These are phyloP conservation scores for Mallotus repandus DNA, from an alignment of 441 rosid species.

Conservation along the genomic window DNA sequence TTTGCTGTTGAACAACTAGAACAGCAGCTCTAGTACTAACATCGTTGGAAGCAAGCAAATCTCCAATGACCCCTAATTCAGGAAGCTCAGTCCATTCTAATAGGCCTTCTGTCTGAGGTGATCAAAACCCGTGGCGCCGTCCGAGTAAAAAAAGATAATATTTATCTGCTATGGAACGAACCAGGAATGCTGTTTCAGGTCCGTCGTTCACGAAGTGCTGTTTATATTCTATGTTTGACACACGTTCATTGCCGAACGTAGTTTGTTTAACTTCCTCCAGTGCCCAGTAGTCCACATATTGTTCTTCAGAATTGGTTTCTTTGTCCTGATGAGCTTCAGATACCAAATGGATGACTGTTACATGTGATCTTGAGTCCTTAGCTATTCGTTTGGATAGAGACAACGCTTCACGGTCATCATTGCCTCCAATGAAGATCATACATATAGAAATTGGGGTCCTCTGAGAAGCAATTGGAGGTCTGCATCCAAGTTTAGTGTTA, in stretches of 20 bases:
- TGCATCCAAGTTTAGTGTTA: neutral
- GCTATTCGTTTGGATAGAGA: neutral
- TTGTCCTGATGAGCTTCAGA: too few relatives aligned
- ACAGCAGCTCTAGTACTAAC: slow-evolving; percentile 34
- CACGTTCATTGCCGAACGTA: too few relatives aligned
- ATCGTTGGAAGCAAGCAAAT: slow-evolving; percentile 43
- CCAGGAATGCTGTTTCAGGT: slow-evolving; percentile 20
- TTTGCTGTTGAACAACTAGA: slow-evolving; percentile 22
- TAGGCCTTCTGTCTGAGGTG: slow-evolving; percentile 26
- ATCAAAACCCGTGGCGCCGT: too few relatives aligned
- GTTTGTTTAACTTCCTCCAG: too few relatives aligned
- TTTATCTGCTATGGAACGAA: slow-evolving; percentile 32
- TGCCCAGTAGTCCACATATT: too few relatives aligned
- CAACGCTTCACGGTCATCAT: neutral
- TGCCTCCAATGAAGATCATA: neutral
- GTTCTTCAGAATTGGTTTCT: too few relatives aligned
- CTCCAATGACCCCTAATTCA: slow-evolving; percentile 48
- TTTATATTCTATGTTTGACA: too few relatives aligned
- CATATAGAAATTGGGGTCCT: neutral
- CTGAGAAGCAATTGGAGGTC: neutral
- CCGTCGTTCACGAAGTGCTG: slow-evolving; percentile 33
- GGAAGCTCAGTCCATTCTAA: slow-evolving; percentile 48
- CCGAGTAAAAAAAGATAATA: slow-evolving; percentile 37
- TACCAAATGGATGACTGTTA: neutral
- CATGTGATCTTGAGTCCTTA: neutral